A percentile compares a stretch with the other conserved stretches of the same genome.
Conservation (phyloP, 2,329 filamentous ascomycete genomes). For the Xylariaceae sp. region DNA sequence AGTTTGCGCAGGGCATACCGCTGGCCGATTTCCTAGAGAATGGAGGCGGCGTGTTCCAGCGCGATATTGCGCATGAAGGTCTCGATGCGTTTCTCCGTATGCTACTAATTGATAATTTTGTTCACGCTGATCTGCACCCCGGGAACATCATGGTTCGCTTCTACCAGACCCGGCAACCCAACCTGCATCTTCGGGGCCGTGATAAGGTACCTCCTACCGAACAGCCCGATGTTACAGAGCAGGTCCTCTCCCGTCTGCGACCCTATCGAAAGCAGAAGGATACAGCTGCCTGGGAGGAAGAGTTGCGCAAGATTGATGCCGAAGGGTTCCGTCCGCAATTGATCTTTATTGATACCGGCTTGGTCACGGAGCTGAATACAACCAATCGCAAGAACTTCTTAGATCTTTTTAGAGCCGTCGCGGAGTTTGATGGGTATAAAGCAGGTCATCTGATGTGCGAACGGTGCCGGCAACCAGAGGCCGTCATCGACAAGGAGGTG, state of each 20-base stretch:
- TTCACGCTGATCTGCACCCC: slow-evolving; percentile 92
- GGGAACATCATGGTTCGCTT: slow-evolving; percentile 99
- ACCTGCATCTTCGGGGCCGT: slow-evolving; percentile 48
- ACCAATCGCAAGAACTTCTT: slow-evolving; percentile 86
- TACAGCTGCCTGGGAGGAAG: slow-evolving; percentile 63
- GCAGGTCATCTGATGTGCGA: slow-evolving; percentile 95
- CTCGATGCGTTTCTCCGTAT: slow-evolving; percentile 94
- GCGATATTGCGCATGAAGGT: slow-evolving; percentile 90
- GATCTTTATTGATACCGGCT: slow-evolving; percentile 93
- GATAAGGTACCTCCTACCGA: slow-evolving; percentile 30
- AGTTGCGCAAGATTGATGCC: slow-evolving; percentile 69
- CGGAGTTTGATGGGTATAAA: slow-evolving; percentile 95
- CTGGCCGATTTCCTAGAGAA: slow-evolving; percentile 85
- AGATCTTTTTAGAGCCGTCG: slow-evolving; percentile 90
- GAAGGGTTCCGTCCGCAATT: slow-evolving; percentile 92
- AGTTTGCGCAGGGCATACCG: slow-evolving; percentile 92
- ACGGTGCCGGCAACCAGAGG: slow-evolving; percentile 84
- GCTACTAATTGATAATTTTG: slow-evolving; percentile 95
- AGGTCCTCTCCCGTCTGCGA: slow-evolving; percentile 73
- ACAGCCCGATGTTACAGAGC: slow-evolving; percentile 71
- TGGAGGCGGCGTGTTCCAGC: slow-evolving; percentile 86
- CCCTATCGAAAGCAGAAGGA: slow-evolving; percentile 62
- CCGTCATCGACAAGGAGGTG: slow-evolving; percentile 81
- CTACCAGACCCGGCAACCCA: slow-evolving; percentile 73
- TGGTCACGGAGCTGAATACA: slow-evolving; percentile 88